These are phyloP conservation scores for Lecanicillium sp. DNA, from an alignment of 2,329 filamentous ascomycete species.

Conservation along the genomic window DNA sequence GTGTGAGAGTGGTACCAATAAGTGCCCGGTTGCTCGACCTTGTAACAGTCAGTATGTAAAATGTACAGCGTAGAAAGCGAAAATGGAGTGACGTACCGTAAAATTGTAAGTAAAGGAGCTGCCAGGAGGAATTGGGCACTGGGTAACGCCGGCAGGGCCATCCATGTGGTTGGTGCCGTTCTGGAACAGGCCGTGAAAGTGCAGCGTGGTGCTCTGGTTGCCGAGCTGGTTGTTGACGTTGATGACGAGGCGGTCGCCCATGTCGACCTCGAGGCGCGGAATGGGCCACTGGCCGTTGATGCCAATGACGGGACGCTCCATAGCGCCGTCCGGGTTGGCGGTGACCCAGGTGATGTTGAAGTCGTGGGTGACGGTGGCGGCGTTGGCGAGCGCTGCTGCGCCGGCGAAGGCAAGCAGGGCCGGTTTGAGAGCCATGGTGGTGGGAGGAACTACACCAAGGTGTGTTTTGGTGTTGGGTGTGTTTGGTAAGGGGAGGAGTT, in stretches of 20 bases:
- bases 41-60: no score
- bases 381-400: constrained; percentile 20
- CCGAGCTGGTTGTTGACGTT: constrained; percentile 52
- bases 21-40: constrained; percentile 60
- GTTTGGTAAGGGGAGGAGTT: constrained; percentile 2
- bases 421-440: constrained; percentile 1
- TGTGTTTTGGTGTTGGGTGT: no score
- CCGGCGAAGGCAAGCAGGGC: constrained; percentile 6
- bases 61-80: no score
- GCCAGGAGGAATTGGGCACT: constrained; percentile 59
- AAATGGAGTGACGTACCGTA: constrained; percentile 34
- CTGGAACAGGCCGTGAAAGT: constrained; percentile 66
- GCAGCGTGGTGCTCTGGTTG: constrained; percentile 55
- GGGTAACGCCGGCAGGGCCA: constrained; percentile 57
- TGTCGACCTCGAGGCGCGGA: constrained; percentile 54
- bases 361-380: constrained; percentile 49
- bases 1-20: constrained; percentile 76
- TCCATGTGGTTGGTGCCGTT: constrained; percentile 65
- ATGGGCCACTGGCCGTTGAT: constrained; percentile 74
- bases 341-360: constrained; percentile 66
- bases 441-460: no score
- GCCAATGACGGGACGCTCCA: constrained; percentile 60
- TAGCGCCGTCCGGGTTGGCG: constrained; percentile 62
- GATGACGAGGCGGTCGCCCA: constrained; percentile 55
- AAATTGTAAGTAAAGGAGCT: constrained; percentile 63